Evolutionary conservation across 2,329 filamentous ascomycete genomes (phyloP).

Genomic region (Capronia americana): DNA sequence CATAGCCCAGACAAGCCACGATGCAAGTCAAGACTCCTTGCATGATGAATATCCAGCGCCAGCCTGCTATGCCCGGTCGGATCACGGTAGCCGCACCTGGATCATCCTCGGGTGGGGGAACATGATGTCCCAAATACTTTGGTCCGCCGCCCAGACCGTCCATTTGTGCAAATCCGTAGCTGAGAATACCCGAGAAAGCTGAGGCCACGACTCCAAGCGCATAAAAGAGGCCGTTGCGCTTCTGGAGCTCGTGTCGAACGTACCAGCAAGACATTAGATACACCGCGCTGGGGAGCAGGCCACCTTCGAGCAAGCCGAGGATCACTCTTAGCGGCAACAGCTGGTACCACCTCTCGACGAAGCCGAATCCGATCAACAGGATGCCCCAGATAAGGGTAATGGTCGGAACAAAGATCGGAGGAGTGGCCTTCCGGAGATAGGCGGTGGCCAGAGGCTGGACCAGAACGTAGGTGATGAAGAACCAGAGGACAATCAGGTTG

Average conservation of each 20-base stretch:
- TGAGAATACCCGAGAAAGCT: constrained; percentile 45
- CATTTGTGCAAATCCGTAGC: constrained; percentile 51
- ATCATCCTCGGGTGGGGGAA: neutral
- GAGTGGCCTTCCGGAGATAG: constrained; percentile 69
- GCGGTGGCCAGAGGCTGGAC: constrained; percentile 75
- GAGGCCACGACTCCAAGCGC: constrained; percentile 56
- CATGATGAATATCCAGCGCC: constrained; percentile 35
- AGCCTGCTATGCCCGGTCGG: neutral
- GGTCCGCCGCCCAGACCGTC: constrained; percentile 36
- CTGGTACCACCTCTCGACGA: constrained; percentile 41
- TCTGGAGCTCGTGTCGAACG: constrained; percentile 49
- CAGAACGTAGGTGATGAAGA: constrained; percentile 75
- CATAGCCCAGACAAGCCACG: constrained; percentile 41
- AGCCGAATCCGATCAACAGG: constrained; percentile 47
- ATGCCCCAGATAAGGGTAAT: constrained; percentile 55
- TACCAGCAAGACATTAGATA: constrained; percentile 79
- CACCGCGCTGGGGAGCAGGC: constrained; percentile 73
- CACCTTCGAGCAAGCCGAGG: constrained; percentile 68
- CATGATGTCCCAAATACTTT: neutral
- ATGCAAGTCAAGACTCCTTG: constrained; percentile 40
- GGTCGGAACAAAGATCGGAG: constrained; percentile 43
- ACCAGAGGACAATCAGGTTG: constrained; percentile 72
- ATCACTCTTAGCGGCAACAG: constrained; percentile 46
- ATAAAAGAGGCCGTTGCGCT: constrained; percentile 56
- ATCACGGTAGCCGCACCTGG: neutral